Evolutionary conservation across 768 basidiomycete genomes (phyloP).

Genomic region (Agrocybe praecox): DNA sequence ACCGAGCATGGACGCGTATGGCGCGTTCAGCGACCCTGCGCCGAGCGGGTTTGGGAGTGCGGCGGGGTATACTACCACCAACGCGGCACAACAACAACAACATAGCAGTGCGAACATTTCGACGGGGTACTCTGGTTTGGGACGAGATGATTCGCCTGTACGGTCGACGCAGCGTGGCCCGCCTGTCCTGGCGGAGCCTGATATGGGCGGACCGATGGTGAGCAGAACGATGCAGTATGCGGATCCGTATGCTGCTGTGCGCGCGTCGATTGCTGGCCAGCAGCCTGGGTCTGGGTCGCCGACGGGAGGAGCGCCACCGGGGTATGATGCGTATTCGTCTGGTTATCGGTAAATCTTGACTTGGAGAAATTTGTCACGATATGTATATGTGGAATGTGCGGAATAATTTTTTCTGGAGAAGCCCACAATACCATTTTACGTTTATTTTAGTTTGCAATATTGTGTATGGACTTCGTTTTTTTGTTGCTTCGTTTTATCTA

Average conservation of each 20-base stretch:
- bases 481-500: conserved; percentile 6
- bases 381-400: neutral
- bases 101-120: no score
- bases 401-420: no score
- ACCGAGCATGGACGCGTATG: conserved; percentile 85
- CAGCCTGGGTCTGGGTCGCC: conserved; percentile 29
- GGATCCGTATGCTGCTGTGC: conserved; percentile 84
- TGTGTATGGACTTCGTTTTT: conserved; percentile 14
- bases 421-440: no score
- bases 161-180: conserved; percentile 29
- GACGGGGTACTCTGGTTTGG: conserved; percentile 11
- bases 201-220: conserved; percentile 54
- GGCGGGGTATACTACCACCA: no score
- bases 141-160: conserved; percentile 22
- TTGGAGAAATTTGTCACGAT: conserved; percentile 1
- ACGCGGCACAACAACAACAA: no score
- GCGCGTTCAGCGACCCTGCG: conserved; percentile 88
- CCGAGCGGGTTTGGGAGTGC: conserved; percentile 69
- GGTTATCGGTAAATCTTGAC: conserved; percentile 48
- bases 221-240: conserved; percentile 95
- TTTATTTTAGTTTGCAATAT: neutral
- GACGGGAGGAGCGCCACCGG: conserved; percentile 36
- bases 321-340: conserved; percentile 57
- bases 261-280: conserved; percentile 52
- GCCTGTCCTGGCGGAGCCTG: conserved; percentile 41